phyloP scores from a whole-genome alignment of 164 flowering plant genomes.

The Cinnamomum micranthum region DNA sequence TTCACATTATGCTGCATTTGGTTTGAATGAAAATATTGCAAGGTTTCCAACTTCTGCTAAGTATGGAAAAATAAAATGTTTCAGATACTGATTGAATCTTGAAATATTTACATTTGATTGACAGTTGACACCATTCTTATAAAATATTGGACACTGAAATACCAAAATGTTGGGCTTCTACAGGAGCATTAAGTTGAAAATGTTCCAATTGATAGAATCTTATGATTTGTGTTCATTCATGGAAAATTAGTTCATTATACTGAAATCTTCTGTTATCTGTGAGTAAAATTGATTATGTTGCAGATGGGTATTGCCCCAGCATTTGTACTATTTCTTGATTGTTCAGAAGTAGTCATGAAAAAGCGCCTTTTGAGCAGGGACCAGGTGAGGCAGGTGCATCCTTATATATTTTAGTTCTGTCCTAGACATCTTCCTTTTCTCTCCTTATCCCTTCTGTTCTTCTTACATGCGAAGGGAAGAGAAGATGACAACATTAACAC shows the following conservation, averaged over 20 bases:
- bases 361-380: slow-evolving; percentile 55
- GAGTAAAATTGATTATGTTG: slow-evolving; percentile 9
- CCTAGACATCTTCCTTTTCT: background rate
- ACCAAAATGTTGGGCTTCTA: background rate
- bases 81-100: background rate
- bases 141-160: background rate
- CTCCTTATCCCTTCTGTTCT: too few species aligned
- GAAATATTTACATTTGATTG: background rate
- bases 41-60: background rate
- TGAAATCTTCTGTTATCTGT: background rate
- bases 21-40: background rate
- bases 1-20: background rate
- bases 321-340: slow-evolving; percentile 64
- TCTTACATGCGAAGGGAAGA: slow-evolving; percentile 46
- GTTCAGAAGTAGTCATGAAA: slow-evolving; percentile 72
- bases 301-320: slow-evolving; percentile 65
- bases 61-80: background rate
- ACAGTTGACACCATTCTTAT: background rate
- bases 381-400: slow-evolving; percentile 31
- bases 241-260: background rate
- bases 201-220: background rate
- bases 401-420: background rate
- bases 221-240: background rate
- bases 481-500: slow-evolving; percentile 83
- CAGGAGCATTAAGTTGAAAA: background rate